Base-by-base conservation (phyloP, 2,329 filamentous ascomycete species). In the Verticillium nubilum region DNA sequence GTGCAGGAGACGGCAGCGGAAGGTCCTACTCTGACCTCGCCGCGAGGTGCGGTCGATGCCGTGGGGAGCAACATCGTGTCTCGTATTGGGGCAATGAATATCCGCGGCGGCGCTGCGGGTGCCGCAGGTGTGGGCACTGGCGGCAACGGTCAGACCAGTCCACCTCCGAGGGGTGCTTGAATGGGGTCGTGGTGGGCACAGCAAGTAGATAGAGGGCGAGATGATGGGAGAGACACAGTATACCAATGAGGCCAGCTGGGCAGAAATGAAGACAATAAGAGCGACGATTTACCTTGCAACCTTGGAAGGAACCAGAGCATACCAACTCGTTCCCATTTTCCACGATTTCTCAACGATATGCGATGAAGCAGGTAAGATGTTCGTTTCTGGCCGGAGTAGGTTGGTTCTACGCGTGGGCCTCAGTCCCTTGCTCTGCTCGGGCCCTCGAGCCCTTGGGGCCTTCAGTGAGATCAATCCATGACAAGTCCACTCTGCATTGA, bases 31-130 rank as follows among this genome's bases (percentile, higher is more conserved):
- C 74, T 99, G 62, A 86, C 92, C 26, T 92, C 90, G 33, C 95
- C 95, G 0, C 85, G 92, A 61, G 94, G 93, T 0, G 94, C 94
- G 1, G 93, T 97, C 2, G 94, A 97, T 74, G 93, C 92, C 0
- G 92, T 97, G 1, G 94, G 94, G 0, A 94, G 89, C 73, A 94
- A 93, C 65, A 86, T 97, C 57, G 92, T 96, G 23, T 90, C 89
- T 62, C 83, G 93, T 29, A 95, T 97, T 67, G 91, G 92, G 6
- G 89, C 88, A 60, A 85, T 95, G 63, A 92, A 91, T 69, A 76
- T 96, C 52, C 78, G 88, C 17, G 83, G 84, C 3, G 73, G 68
- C 6, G 66, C 72, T 27, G 64, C 64, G 55, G 66, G 64, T 54
- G 27, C 62, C 2, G 42, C 50, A 23, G 15, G 7, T 47, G 31